Conservation (phyloP, 768 basidiomycete genomes). For the Fibroporia radiculosa region DNA sequence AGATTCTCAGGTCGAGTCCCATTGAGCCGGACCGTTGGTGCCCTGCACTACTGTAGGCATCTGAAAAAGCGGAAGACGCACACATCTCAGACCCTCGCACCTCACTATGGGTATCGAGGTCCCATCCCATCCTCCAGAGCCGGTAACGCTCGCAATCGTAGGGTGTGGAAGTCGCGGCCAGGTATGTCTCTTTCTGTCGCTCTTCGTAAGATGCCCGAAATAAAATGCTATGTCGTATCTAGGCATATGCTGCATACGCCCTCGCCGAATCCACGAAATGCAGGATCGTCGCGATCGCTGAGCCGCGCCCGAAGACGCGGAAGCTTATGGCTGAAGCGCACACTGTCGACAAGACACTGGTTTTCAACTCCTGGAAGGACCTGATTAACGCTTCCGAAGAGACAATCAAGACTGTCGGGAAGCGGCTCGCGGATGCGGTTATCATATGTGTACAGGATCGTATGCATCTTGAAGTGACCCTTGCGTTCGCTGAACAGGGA, state of each 20-base stretch:
- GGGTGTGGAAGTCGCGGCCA: slow-evolving; percentile 82
- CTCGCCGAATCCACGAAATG: slow-evolving; percentile 50
- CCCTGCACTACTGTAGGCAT: too few relatives aligned
- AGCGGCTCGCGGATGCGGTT: slow-evolving; percentile 75
- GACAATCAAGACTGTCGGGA: slow-evolving; percentile 53
- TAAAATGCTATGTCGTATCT: background rate
- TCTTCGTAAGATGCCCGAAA: background rate
- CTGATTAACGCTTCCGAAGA: slow-evolving; percentile 62
- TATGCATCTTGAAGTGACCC: slow-evolving; percentile 67
- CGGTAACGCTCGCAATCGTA: slow-evolving; percentile 67
- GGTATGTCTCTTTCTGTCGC: slow-evolving; percentile 29
- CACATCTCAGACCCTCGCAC: background rate
- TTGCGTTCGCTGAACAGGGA: slow-evolving; percentile 71
- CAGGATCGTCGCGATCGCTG: slow-evolving; percentile 80
- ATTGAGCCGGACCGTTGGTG: too few relatives aligned
- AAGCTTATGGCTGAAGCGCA: slow-evolving; percentile 48
- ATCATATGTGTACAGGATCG: slow-evolving; percentile 75
- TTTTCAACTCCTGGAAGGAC: slow-evolving; percentile 67
- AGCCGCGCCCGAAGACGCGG: slow-evolving; percentile 66
- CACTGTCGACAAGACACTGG: slow-evolving; percentile 56
- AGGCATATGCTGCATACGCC: slow-evolving; percentile 64
- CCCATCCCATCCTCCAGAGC: slow-evolving; percentile 16
- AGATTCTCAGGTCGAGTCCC: too few relatives aligned
- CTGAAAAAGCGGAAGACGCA: too few relatives aligned
- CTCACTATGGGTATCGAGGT: slow-evolving; percentile 18